Evolutionary conservation across 345 rosid genomes (phyloP).

Genomic region (Citrus cavaleriei): DNA sequence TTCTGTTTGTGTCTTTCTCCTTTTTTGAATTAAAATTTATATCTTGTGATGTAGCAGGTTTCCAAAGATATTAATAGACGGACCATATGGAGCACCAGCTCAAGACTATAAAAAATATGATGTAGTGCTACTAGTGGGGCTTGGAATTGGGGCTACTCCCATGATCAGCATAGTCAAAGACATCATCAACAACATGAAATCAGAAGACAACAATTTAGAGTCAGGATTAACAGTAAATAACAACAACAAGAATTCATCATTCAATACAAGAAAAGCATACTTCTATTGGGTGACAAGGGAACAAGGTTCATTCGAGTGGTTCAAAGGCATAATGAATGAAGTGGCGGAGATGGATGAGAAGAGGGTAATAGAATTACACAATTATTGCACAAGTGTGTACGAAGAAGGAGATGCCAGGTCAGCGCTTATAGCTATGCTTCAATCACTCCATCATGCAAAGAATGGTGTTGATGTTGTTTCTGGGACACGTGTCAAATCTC

Average conservation of each 20-base stretch:
- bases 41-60: slow-evolving; percentile 28
- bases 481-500: slow-evolving; percentile 79
- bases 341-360: slow-evolving; percentile 77
- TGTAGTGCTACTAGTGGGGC: slow-evolving; percentile 77
- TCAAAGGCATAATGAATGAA: slow-evolving; percentile 89
- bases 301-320: slow-evolving; percentile 96
- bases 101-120: slow-evolving; percentile 94
- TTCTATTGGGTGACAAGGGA: slow-evolving; percentile 95
- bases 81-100: slow-evolving; percentile 91
- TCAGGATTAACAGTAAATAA: not conserved
- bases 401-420: slow-evolving; percentile 94
- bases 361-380: slow-evolving; percentile 69
- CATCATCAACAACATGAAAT: slow-evolving; percentile 74
- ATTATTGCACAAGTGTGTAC: slow-evolving; percentile 88
- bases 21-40: not conserved
- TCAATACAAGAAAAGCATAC: slow-evolving; percentile 71
- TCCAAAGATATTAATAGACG: slow-evolving; percentile 78
- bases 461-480: slow-evolving; percentile 87
- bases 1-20: too few relatives aligned
- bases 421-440: slow-evolving; percentile 84
- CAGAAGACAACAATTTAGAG: slow-evolving; percentile 11
- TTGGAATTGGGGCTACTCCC: slow-evolving; percentile 92
- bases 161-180: slow-evolving; percentile 91
- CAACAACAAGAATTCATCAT: slow-evolving; percentile 27
- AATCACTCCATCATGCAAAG: slow-evolving; percentile 79